Conservation (phyloP, 176 grass and related monocot genomes). For the Triticum monococcum region DNA sequence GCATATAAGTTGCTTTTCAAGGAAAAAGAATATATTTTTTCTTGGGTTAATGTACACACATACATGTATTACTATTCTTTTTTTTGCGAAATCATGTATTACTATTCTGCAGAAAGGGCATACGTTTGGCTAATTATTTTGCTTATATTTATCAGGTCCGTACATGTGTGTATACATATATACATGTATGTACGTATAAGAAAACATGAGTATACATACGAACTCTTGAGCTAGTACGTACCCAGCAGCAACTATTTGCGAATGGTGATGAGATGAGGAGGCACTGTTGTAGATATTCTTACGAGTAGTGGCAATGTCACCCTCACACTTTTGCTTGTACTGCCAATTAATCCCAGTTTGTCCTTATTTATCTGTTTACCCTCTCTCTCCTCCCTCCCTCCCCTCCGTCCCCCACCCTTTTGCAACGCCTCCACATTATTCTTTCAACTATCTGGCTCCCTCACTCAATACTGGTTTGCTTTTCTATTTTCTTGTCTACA, state of each 20-base stretch:
- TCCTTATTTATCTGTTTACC: slow-evolving; percentile 64
- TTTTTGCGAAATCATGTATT: no score
- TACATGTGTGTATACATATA: background rate
- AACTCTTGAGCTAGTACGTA: background rate
- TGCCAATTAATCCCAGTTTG: slow-evolving; percentile 61
- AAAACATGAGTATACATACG: background rate
- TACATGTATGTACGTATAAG: background rate
- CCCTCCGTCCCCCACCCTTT: slow-evolving; percentile 14
- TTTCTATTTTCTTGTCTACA: slow-evolving; percentile 43
- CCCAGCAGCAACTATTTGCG: slow-evolving; percentile 26
- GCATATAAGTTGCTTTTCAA: background rate
- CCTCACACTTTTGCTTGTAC: slow-evolving; percentile 69
- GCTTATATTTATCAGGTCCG: background rate
- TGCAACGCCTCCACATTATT: slow-evolving; percentile 50
- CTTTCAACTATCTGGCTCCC: slow-evolving; percentile 39
- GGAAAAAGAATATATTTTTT: background rate
- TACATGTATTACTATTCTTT: no score
- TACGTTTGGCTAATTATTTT: background rate
- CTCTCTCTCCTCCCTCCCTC: background rate
- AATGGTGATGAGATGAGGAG: slow-evolving; percentile 36
- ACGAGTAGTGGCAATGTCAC: slow-evolving; percentile 65
- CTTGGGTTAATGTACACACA: no score
- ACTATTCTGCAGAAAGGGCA: background rate
- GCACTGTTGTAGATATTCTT: slow-evolving; percentile 61
- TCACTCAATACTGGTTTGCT: slow-evolving; percentile 36